Base-by-base conservation (phyloP, 2,329 filamentous ascomycete genomes). In the Bipolaris cookei region DNA sequence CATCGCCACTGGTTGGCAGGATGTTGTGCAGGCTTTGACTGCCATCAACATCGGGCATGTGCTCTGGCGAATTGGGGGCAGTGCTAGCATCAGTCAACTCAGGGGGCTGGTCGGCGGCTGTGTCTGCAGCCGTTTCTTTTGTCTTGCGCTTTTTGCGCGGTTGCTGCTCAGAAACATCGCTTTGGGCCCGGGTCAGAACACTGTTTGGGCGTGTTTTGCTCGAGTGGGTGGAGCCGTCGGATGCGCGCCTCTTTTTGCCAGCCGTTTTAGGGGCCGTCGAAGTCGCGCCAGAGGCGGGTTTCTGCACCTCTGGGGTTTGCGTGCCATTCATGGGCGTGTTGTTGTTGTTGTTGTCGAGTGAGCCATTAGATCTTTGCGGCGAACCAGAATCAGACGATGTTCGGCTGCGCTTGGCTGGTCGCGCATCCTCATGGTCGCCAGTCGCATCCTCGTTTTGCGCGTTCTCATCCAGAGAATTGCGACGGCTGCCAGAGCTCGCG, bases 381-480 rank as follows among this genome's bases (percentile, higher is more conserved):
- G 73, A 76, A 70, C 69, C 72, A 71, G 72, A 70, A 60, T 72
- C 70, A 66, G 72, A 72, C 63, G 68, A 76, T 62, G 67, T 65
- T 73, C 73, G 73, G 68, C 63, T 69, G 67, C 66, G 72, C 74
- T 76, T 75, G 67, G 72, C 70, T 70, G 72, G 70, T 51, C 64
- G 67, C 62, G 71, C 73, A 71, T 74, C 69, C 54, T 73, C 73
- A 65, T 65, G 59, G 55, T 72, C 69, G 58, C 65, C 68, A 54
- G 63, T 60, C 49, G 60, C 68, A 60, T 71, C 62, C 41, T 68
- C 61, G 59, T 64, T 65, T 59, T 68, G 72, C 67, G 68, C 66
- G 58, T 68, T 48, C 59, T 69, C 69, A 62, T 75, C 68, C 38
- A 78, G 58, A 42, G 76, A 78, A 67, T 70, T 78, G 62, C 76